Base-by-base conservation (phyloP, 164 flowering plant species). In the Vitis amurensis region DNA sequence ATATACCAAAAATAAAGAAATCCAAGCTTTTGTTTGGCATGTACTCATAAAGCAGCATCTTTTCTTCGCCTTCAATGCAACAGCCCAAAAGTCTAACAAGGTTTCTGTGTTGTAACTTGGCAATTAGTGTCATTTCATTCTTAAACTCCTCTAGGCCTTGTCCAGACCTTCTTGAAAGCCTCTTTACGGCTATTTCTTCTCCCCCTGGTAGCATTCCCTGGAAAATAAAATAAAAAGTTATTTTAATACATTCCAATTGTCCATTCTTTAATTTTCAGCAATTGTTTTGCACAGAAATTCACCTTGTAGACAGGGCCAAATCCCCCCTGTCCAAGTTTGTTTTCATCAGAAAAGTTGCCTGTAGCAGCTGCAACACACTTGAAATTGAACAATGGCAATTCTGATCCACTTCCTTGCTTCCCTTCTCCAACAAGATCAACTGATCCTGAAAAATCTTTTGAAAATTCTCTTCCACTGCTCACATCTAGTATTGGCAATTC, bases 221-320 rank as follows among this genome's bases (percentile, higher is more conserved):
- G 15, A 55, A 61, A 29, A 67, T 37, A 49, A n/a, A 64, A 13
- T 4, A 44, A 29, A 3, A 51, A 58, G 31, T 11, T 27, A 58
- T 23, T 3, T 16, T 8, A 71, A 71, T 30, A 50, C 23, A 29
- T 29, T 51, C 12, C 2, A n/a, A 55, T 55, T 37, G 50, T 37
- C 48, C 7, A 11, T 53, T 44, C 17, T 44, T 49, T 61, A 59
- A 48, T 52, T 30, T 61, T 12, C 12, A 44, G 15, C 10, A 47
- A 29, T 30, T 55, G 31, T 10, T 14, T 60, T 14, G 14, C 23
- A 56, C n/a, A 6, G 1, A 47, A 19, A 55, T 23, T 69, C 69
- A 92, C 98, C 96, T 85, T 91, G 76, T 86, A 89, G 53, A 92
- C 98, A 52, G 83, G 81, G 64, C 97, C 96, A 77, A 93, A 93